Conservation (phyloP, 1,139 yeast species). For the Saccharomyces hybrid region DNA sequence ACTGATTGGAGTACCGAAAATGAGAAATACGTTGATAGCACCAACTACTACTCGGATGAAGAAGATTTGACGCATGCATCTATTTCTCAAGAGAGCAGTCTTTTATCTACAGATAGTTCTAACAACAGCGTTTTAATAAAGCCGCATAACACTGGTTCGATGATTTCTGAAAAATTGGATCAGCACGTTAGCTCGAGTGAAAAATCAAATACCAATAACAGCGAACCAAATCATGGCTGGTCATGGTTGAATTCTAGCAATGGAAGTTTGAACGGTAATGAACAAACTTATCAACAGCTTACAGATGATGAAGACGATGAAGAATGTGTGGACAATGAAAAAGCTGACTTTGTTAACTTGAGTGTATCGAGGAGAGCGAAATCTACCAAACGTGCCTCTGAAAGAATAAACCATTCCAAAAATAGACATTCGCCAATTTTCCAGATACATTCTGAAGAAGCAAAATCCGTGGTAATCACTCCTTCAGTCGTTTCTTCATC, state of each 20-base stretch:
- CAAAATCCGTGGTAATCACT: background rate
- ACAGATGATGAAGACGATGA: background rate
- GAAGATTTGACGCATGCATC: slow-evolving; percentile 2
- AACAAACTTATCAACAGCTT: background rate
- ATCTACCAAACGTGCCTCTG: slow-evolving; percentile 7
- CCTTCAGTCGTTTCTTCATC: background rate
- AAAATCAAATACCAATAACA: background rate
- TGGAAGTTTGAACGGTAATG: background rate
- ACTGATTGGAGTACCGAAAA: slow-evolving; percentile 15
- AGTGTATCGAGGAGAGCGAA: slow-evolving; percentile 6
- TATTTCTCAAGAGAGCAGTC: slow-evolving; percentile 4
- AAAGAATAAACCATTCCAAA: slow-evolving; percentile 21
- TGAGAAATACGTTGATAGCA: slow-evolving; percentile 5
- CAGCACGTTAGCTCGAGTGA: background rate
- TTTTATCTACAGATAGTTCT: slow-evolving; percentile 4
- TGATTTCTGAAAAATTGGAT: slow-evolving; percentile 4
- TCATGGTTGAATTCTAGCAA: slow-evolving; percentile 8
- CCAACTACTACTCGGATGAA: slow-evolving; percentile 1
- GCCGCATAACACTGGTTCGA: slow-evolving; percentile 1
- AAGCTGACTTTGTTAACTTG: slow-evolving; percentile 11
- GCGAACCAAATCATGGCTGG: slow-evolving; percentile 6
- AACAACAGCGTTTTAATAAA: slow-evolving; percentile 2
- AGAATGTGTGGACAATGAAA: background rate
- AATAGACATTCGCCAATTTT: slow-evolving; percentile 21
- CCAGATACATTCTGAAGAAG: background rate